Evolutionary conservation across 306 rosid genomes (phyloP), one percentile per base, ranked within the genome.

Genomic region (Ziziphus jujuba): DNA sequence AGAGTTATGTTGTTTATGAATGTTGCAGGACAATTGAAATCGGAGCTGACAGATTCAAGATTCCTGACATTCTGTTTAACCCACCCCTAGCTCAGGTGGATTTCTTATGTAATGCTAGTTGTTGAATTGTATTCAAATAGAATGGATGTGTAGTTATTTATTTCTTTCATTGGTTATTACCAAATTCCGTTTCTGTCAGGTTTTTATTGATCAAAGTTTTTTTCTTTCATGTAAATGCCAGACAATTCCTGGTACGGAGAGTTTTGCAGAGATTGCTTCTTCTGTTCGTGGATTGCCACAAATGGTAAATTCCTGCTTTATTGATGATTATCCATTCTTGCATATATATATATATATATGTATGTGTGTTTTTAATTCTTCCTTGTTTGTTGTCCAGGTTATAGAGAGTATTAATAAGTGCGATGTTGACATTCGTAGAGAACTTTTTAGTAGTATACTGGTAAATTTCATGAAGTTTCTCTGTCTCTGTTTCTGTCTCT

Each of bases 371-470:
- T 65, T 15, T 67, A 40, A 22, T 60, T 69, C 33, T 40, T 31
- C 31, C 76, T 59, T 62, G 15, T 69, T 66, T 61, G 25, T 54
- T 66, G 24, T 71, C 70, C 87, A 95, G 99, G 97, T 95, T 64
- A 87, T 95, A 35, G 96, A 95, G 68, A 95, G 99, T 83, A 90
- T 95, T 68, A 95, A 88, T 64, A 90, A 75, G 79, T 95, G 97
- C 80, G 99, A 95, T 28, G 99, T 87, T 78, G 99, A 95, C 85
- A 95, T 95, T 76, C 92, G 97, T 53, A 87, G 97, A 74, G 99
- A 95, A 77, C 77, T 95, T 40, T 95, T 90, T 75, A 95, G 97
- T 66, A 90, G 97, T 76, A 95, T 95, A 71, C 82, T 95, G 99
- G 99, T 95, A 88, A 79, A 19, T 31, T 71, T 63, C 52, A 52